Evolutionary conservation across 208 protist species (phyloP).

Genomic region (Phytomonas serpens): DNA sequence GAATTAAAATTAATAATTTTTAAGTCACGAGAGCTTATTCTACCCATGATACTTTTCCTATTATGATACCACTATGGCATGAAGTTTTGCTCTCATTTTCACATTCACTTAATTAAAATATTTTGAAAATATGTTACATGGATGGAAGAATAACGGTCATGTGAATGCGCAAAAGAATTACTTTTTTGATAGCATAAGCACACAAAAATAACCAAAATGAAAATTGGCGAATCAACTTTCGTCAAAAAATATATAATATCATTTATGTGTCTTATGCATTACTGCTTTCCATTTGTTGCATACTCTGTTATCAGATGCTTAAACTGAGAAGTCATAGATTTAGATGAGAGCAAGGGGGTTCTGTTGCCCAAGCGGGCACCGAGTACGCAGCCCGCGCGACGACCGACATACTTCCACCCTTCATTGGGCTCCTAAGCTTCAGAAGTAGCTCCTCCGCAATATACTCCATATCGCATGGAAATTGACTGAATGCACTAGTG

Average conservation of each 20-base stretch:
- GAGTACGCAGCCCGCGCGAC: constrained; percentile 16
- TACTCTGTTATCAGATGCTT: background rate
- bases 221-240: background rate
- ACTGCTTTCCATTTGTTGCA: background rate
- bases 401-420: constrained; percentile 22
- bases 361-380: constrained; percentile 25
- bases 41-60: background rate
- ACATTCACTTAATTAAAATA: background rate
- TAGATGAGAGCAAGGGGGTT: constrained; percentile 18
- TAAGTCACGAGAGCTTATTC: background rate
- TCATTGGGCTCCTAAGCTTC: constrained; percentile 17
- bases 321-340: background rate
- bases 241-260: constrained; percentile 11
- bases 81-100: no score
- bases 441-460: constrained; percentile 73
- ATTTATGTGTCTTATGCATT: background rate
- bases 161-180: constrained; percentile 11
- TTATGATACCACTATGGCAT: background rate
- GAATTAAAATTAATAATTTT: background rate
- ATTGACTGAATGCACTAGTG: background rate
- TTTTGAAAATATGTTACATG: background rate
- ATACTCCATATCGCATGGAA: constrained; percentile 52
- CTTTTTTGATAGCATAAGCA: background rate
- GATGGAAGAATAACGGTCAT: constrained; percentile 14
- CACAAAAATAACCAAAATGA: background rate